Conservation (phyloP, 192 early-diverging fungal species). For the Rhizoclosmatium globosum region DNA sequence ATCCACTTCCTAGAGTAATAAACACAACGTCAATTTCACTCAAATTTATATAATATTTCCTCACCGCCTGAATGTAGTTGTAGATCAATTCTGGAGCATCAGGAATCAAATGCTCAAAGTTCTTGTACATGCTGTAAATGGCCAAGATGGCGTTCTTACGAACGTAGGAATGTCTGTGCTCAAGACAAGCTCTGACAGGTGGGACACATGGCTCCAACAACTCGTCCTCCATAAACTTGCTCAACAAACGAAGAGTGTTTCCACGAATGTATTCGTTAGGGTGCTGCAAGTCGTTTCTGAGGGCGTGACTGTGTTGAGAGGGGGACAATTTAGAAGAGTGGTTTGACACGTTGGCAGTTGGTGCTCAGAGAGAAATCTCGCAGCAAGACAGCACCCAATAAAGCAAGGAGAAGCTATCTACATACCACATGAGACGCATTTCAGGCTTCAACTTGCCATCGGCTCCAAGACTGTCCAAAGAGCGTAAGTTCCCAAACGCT, state of each 20-base stretch:
- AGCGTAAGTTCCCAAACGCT: background rate
- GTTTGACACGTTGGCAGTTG: no score
- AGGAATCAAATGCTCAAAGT: constrained; percentile 91
- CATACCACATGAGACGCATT: constrained; percentile 93
- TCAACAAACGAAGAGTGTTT: constrained; percentile 90
- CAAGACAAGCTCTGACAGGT: constrained; percentile 86
- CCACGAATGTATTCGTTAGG: constrained; percentile 99
- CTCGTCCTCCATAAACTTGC: constrained; percentile 95
- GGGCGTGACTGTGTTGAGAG: constrained; percentile 70
- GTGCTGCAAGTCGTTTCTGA: constrained; percentile 96
- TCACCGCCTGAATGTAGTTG: constrained; percentile 53
- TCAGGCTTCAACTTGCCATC: constrained; percentile 92
- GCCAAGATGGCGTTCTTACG: constrained; percentile 97
- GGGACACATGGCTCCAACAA: constrained; percentile 94
- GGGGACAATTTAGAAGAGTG: background rate
- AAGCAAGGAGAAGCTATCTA: background rate
- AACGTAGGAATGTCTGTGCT: constrained; percentile 80
- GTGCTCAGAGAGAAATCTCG: no score
- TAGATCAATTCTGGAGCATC: constrained; percentile 93
- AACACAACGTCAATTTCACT: background rate
- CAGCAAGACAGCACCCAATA: no score
- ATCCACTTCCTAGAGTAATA: constrained; percentile 80
- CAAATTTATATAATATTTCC: background rate
- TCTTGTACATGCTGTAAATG: constrained; percentile 87
- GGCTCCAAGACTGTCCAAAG: constrained; percentile 49